A percentile compares a stretch with the other conserved stretches of the same genome.
Evolutionary conservation across 345 rosid species (phyloP).

Genomic region (Populus simonii): DNA sequence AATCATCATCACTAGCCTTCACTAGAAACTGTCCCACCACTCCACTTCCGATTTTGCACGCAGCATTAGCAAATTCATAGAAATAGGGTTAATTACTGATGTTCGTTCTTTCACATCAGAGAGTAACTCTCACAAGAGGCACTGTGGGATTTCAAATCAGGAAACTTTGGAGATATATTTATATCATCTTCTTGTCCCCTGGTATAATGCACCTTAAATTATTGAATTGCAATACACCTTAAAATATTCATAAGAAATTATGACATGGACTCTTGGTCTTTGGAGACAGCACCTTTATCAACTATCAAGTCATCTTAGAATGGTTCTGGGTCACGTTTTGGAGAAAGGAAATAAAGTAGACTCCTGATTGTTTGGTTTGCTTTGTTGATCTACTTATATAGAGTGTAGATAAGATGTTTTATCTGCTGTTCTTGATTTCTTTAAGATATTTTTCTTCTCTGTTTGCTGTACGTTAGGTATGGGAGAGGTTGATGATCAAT

Average conservation of each 20-base stretch:
- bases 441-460: not conserved
- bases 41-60: not conserved
- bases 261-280: too few species aligned
- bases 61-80: not conserved
- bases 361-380: not conserved
- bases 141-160: not conserved
- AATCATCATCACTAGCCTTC: too few species aligned
- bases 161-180: not conserved
- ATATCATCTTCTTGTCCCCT: not conserved
- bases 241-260: too few species aligned
- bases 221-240: not conserved
- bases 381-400: not conserved
- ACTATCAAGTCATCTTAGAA: not conserved
- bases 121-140: too few species aligned
- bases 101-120: not conserved
- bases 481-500: not conserved
- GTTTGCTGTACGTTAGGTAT: not conserved
- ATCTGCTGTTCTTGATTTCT: too few species aligned
- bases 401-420: too few species aligned
- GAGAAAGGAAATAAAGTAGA: not conserved
- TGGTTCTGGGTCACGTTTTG: not conserved
- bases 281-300: too few species aligned
- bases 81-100: not conserved
- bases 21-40: not conserved
- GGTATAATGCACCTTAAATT: not conserved